phyloP scores from a whole-genome alignment of 352 stramenopile genomes.

The Pythium brassicae region DNA sequence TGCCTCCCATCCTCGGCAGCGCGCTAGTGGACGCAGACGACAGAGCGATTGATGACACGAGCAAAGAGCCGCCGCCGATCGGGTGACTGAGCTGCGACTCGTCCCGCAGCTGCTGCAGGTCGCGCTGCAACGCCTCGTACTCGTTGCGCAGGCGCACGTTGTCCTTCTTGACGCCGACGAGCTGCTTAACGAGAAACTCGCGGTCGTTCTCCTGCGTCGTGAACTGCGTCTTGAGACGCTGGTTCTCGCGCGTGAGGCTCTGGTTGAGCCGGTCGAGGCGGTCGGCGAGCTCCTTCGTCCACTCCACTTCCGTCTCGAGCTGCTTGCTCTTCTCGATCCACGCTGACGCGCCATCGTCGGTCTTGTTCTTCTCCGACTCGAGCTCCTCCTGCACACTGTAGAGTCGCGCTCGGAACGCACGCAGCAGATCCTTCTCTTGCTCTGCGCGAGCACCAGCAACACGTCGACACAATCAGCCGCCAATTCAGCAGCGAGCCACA shows the following conservation, averaged over 20 bases:
- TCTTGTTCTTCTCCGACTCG: constrained; percentile 90
- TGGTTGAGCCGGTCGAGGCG: constrained; percentile 89
- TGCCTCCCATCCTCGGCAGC: constrained; percentile 22
- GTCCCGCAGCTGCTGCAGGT: constrained; percentile 50
- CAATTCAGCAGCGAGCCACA: neutral
- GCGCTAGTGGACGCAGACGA: constrained; percentile 34
- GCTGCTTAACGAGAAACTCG: constrained; percentile 91
- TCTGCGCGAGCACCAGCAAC: constrained; percentile 22
- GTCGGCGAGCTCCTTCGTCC: constrained; percentile 88
- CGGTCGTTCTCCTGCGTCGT: constrained; percentile 91
- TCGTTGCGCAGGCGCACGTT: constrained; percentile 76
- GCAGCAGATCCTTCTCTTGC: constrained; percentile 89
- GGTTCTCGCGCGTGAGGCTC: constrained; percentile 84
- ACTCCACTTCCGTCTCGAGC: constrained; percentile 87
- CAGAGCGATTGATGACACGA: constrained; percentile 2
- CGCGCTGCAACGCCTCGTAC: constrained; percentile 41
- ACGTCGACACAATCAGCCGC: neutral
- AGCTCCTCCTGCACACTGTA: constrained; percentile 92
- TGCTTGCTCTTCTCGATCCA: constrained; percentile 92
- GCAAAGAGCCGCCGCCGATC: neutral
- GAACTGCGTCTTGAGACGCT: constrained; percentile 87
- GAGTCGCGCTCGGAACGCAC: constrained; percentile 85
- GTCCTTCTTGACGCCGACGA: constrained; percentile 91
- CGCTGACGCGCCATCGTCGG: constrained; percentile 80
- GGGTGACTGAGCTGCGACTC: constrained; percentile 16